Evolutionary conservation across 805 yeast species (phyloP).

Genomic region (Hanseniaspora lindneri): DNA sequence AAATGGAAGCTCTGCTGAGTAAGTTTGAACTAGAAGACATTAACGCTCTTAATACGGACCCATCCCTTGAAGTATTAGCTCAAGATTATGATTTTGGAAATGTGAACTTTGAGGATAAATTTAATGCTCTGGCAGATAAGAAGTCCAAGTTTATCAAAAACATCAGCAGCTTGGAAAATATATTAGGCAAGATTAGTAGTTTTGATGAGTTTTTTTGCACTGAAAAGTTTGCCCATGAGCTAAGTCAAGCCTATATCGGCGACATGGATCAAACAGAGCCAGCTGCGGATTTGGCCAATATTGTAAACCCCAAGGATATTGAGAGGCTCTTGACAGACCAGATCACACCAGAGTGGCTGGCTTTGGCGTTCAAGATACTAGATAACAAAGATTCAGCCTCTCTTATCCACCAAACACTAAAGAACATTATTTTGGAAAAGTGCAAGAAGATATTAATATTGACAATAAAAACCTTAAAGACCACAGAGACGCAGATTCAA

Average conservation of each 20-base stretch:
- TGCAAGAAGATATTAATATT: slow-evolving; percentile 55
- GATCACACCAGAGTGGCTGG: slow-evolving; percentile 1
- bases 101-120: background rate
- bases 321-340: slow-evolving; percentile 3
- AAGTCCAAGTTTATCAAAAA: slow-evolving; percentile 2
- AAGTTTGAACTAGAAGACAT: slow-evolving; percentile 18
- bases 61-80: too few species aligned
- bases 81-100: too few species aligned
- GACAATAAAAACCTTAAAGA: slow-evolving; percentile 56
- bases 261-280: background rate
- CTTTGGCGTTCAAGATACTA: background rate
- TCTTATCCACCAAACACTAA: slow-evolving; percentile 36
- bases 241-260: background rate
- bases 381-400: slow-evolving; percentile 20
- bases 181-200: background rate
- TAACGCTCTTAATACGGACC: background rate
- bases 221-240: background rate
- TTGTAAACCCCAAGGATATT: slow-evolving; percentile 16
- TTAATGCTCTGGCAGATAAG: slow-evolving; percentile 1
- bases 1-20: slow-evolving; percentile 18
- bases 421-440: slow-evolving; percentile 57
- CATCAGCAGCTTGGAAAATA: background rate
- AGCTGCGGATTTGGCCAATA: slow-evolving; percentile 14
- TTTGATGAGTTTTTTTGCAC: slow-evolving; percentile 1
- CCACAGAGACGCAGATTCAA: slow-evolving; percentile 50